Percentiles rank a stretch among this genome's conserved stretches.
These are phyloP conservation scores for Friedmanniomyces endolithicus DNA, from an alignment of 495 filamentous ascomycete genomes.

Conservation along the genomic window DNA sequence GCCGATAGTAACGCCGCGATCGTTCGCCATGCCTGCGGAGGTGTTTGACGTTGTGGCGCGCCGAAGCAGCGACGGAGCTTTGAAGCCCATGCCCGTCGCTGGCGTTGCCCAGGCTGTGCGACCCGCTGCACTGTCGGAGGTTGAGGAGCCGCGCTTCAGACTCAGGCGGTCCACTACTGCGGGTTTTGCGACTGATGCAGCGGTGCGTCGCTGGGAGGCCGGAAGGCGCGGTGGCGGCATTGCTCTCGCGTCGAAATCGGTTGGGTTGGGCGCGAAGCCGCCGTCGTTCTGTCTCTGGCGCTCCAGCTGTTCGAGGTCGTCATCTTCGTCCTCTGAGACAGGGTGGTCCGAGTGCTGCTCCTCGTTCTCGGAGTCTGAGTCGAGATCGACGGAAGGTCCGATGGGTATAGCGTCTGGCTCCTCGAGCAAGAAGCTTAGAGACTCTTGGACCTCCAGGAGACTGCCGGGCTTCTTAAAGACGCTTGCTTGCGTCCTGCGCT, in stretches of 20 bases:
- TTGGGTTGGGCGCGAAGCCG: slow-evolving; percentile 18
- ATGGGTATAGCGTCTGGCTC: slow-evolving; percentile 44
- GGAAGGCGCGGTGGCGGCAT: slow-evolving; percentile 19
- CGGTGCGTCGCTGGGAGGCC: slow-evolving; percentile 21
- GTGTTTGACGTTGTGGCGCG: slow-evolving; percentile 53
- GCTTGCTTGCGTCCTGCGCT: slow-evolving; percentile 48
- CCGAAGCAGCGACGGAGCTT: slow-evolving; percentile 65
- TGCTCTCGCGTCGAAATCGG: slow-evolving; percentile 10
- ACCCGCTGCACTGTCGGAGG: slow-evolving; percentile 27
- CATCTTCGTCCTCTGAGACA: slow-evolving; percentile 19
- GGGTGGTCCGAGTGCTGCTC: slow-evolving; percentile 28
- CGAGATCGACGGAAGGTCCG: background rate
- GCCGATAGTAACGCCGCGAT: slow-evolving; percentile 22
- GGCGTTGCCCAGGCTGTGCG: slow-evolving; percentile 29
- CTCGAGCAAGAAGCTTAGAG: slow-evolving; percentile 69
- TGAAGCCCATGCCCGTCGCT: slow-evolving; percentile 39
- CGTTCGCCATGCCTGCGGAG: slow-evolving; percentile 28
- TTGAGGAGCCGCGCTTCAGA: slow-evolving; percentile 54
- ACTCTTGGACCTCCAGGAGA: slow-evolving; percentile 67
- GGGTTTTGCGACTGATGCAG: slow-evolving; percentile 19
- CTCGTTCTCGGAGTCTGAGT: slow-evolving; percentile 27
- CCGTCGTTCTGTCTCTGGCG: slow-evolving; percentile 17
- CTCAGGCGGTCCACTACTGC: slow-evolving; percentile 66
- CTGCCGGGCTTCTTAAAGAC: slow-evolving; percentile 50
- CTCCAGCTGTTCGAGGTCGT: slow-evolving; percentile 26